Base-by-base conservation (phyloP, 352 stramenopile genomes). In the Aphanomyces invadans region DNA sequence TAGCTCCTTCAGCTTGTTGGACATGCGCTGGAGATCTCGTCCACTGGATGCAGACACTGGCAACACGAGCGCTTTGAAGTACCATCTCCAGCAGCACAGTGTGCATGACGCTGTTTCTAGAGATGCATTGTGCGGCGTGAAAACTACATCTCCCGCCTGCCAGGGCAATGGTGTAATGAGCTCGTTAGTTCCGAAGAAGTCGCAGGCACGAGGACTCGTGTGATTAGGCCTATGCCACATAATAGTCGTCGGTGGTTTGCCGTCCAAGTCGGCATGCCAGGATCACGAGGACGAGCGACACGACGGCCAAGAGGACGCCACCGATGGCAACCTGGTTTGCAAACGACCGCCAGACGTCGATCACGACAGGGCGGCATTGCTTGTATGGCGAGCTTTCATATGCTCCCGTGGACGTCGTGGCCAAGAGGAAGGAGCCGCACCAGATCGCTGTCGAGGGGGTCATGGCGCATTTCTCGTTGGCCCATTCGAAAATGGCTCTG, bases 401-500 rank as follows among this genome's bases (percentile, higher is more conserved):
- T n/a, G 26, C 60, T 4, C 63, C 68, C 42, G 73, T 74, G n/a
- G 66, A 23, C 26, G 39, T 73, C 36, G 76, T 73, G 1, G 67
- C 70, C 4, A 74, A 62, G 10, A 92, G 54, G 60, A 78, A 90
- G 25, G 74, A 53, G 39, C 79, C 81, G 53, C 84, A 93, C 73
- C 79, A 93, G n/a, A 75, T 45, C 32, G 81, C 57, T 49, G 78
- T 88, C 4, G 69, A 62, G 42, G 70, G 72, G 3, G 76, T 83
- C 49, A 82, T 73, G 3, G 82, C 82, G 54, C 84, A 93, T 73
- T 93, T 48, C 63, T 85, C 75, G 71, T 91, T 85, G 9, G 82
- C 78, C 84, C 84, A 93, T 62, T 88, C 77, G 28, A 91, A 74
- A n/a, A 93, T 74, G 31, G 71, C 70, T n/a, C 78, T 83, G 55